Evolutionary conservation across 139 green algal species (phyloP).

Genomic region (Chlorokybus atmophyticus): DNA sequence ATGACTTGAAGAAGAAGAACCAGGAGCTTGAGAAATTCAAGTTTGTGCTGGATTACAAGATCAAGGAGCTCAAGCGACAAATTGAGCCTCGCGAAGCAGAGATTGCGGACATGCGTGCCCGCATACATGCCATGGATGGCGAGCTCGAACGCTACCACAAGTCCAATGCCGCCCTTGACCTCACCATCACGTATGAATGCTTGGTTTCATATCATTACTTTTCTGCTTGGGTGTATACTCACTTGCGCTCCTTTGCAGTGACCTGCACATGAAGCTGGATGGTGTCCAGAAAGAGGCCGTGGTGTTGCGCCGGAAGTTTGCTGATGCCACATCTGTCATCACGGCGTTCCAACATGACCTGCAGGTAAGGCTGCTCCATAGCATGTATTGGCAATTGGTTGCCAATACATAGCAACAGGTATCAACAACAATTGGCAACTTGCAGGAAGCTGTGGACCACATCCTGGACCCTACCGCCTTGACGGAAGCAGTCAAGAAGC

Average conservation of each 20-base stretch:
- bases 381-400: too few species aligned
- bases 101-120: conserved; percentile 66
- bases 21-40: conserved; percentile 94
- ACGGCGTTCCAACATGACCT: conserved; percentile 30
- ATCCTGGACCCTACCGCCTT: conserved; percentile 61
- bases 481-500: conserved; percentile 61
- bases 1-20: conserved; percentile 89
- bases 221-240: too few species aligned
- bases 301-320: conserved; percentile 12
- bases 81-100: conserved; percentile 72
- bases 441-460: conserved; percentile 34
- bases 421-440: too few species aligned
- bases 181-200: conserved; percentile 54
- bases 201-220: too few species aligned
- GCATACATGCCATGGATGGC: conserved; percentile 67
- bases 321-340: conserved; percentile 25
- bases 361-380: too few species aligned
- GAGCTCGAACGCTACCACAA: conserved; percentile 76
- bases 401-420: too few species aligned
- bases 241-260: too few species aligned
- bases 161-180: conserved; percentile 60
- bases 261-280: conserved; percentile 50
- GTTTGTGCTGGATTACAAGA: conserved; percentile 91
- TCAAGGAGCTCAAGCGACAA: conserved; percentile 84
- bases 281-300: conserved; percentile 44